Percentiles rank a stretch among this genome's conserved stretches.
Evolutionary conservation across 192 early-diverging fungal species (phyloP).

Genomic region (Coemansia sp.): DNA sequence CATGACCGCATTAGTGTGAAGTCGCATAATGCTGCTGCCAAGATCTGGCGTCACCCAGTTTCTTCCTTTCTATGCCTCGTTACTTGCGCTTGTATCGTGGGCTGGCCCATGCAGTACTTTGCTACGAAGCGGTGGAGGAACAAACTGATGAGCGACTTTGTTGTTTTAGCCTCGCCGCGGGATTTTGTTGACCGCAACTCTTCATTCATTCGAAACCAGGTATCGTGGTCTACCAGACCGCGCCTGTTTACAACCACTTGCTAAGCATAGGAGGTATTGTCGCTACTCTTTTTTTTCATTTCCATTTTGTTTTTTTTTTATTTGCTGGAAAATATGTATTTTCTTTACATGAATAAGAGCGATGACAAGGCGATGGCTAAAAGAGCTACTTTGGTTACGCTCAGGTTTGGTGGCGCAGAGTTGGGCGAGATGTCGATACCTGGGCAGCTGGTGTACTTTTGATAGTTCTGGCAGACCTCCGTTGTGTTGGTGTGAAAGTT

Average conservation of each 20-base stretch:
- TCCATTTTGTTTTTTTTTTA: neutral
- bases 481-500: conserved; percentile 20
- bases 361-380: conserved; percentile 35
- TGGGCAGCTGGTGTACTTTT: conserved; percentile 32
- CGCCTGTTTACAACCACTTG: conserved; percentile 11
- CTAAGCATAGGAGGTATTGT: neutral
- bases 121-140: conserved; percentile 36
- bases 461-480: conserved; percentile 46
- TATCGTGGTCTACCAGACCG: conserved; percentile 25
- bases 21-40: conserved; percentile 21
- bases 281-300: neutral
- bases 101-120: conserved; percentile 44
- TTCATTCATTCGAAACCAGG: conserved; percentile 44
- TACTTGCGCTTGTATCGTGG: conserved; percentile 43
- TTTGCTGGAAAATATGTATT: neutral
- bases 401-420: conserved; percentile 7
- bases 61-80: conserved; percentile 45
- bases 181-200: conserved; percentile 42
- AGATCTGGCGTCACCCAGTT: conserved; percentile 43
- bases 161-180: conserved; percentile 35
- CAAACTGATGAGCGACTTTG: conserved; percentile 55
- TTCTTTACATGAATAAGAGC: conserved; percentile 21
- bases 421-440: conserved; percentile 41
- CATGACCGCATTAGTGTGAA: conserved; percentile 35
- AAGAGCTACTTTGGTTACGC: conserved; percentile 38